phyloP scores from a whole-genome alignment of 2,329 filamentous ascomycete genomes.

The Fusarium euwallaceae region DNA sequence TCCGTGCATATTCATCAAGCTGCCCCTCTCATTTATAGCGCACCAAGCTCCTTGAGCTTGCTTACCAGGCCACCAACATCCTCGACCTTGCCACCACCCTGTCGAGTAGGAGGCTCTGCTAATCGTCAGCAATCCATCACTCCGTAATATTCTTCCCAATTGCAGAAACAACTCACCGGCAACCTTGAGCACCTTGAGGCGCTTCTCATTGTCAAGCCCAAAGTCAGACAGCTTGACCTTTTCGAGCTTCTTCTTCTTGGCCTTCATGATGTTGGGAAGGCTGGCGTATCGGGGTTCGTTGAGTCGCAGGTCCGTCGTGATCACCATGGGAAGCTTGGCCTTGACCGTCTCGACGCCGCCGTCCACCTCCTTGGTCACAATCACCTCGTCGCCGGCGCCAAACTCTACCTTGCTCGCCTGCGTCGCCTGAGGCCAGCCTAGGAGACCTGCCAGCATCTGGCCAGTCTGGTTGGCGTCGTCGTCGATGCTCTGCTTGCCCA shows the following conservation, averaged over 20 bases:
- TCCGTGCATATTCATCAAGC: conserved; percentile 10
- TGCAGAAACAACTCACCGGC: conserved; percentile 68
- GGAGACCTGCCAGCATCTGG: conserved; percentile 94
- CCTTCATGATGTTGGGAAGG: conserved; percentile 99
- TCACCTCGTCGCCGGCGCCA: conserved; percentile 75
- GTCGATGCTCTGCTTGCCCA: conserved; percentile 99
- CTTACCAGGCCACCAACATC: conserved; percentile 94
- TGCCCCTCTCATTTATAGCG: conserved; percentile 68
- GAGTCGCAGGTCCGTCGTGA: conserved; percentile 93
- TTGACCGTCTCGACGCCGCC: conserved; percentile 92
- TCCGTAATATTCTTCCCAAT: not conserved
- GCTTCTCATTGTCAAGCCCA: conserved; percentile 78
- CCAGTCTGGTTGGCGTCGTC: conserved; percentile 96
- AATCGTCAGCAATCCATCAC: conserved; percentile 15
- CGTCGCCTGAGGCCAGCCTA: conserved; percentile 95
- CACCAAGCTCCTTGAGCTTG: conserved; percentile 96
- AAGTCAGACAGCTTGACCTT: conserved; percentile 91
- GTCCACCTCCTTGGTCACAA: conserved; percentile 92
- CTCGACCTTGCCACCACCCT: conserved; percentile 97
- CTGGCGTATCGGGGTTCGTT: conserved; percentile 97
- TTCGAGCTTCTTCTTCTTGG: conserved; percentile 98
- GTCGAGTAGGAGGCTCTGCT: conserved; percentile 84
- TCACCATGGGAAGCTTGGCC: conserved; percentile 89
- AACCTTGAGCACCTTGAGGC: conserved; percentile 92
- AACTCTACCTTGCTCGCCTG: conserved; percentile 90